Evolutionary conservation across 2,329 filamentous ascomycete species (phyloP).

Genomic region (Claviceps spartinae): DNA sequence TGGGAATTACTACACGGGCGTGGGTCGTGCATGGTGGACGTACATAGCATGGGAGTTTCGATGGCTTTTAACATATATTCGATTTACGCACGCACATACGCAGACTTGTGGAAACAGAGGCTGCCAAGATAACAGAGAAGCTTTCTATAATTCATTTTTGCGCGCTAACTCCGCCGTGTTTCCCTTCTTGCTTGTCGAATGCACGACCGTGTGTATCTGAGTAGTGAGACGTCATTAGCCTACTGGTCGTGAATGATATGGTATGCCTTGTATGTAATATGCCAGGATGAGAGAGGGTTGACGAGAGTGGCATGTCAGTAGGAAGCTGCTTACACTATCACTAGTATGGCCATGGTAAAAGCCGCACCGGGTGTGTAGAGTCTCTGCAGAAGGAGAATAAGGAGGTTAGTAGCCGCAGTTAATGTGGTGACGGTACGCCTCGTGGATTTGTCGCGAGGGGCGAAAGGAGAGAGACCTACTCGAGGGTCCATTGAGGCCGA

Average conservation of each 20-base stretch:
- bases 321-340: conserved; percentile 28
- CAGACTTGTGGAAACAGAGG: not conserved
- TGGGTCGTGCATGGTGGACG: conserved; percentile 7
- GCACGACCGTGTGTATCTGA: conserved; percentile 28
- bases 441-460: not conserved
- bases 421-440: not conserved
- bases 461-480: conserved; percentile 8
- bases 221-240: not conserved
- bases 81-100: not conserved
- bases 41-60: conserved; percentile 6
- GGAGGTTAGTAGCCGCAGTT: no score
- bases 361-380: conserved; percentile 37
- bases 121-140: no score
- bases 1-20: not conserved
- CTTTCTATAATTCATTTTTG: no score
- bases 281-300: no score
- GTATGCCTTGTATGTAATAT: no score
- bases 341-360: conserved; percentile 38
- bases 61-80: not conserved
- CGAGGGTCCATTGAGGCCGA: conserved; percentile 15
- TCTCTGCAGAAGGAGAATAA: conserved; percentile 16
- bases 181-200: conserved; percentile 25
- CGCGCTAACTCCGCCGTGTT: conserved; percentile 10
- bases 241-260: no score
- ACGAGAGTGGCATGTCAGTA: no score